Conservation (phyloP, 1,284 basidiomycete species). For the Farysia itapuensis region DNA sequence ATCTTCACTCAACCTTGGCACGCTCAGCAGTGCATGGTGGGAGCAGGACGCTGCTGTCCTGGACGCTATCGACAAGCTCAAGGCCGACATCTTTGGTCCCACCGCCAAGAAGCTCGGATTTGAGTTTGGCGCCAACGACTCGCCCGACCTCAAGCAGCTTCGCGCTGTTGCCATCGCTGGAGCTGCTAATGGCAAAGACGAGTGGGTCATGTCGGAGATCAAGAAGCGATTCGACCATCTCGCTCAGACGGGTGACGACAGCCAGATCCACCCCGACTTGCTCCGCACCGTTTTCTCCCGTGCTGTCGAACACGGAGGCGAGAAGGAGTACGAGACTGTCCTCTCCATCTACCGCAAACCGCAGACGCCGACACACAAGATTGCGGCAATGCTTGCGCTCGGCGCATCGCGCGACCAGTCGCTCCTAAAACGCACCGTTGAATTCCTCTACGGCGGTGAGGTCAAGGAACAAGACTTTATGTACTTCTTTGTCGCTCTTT, state of each 20-base stretch:
- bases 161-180: constrained; percentile 73
- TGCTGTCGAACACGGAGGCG: constrained; percentile 74
- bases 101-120: constrained; percentile 79
- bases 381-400: constrained; percentile 59
- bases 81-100: constrained; percentile 72
- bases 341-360: constrained; percentile 71
- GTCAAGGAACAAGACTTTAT: constrained; percentile 61
- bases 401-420: constrained; percentile 46
- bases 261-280: constrained; percentile 69
- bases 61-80: constrained; percentile 40
- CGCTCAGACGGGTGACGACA: constrained; percentile 74
- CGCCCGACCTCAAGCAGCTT: constrained; percentile 73
- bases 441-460: constrained; percentile 50
- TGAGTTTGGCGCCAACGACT: constrained; percentile 72
- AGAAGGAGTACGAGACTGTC: constrained; percentile 68
- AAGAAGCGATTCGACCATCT: constrained; percentile 74
- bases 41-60: constrained; percentile 71
- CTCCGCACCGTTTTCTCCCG: constrained; percentile 40
- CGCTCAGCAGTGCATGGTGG: constrained; percentile 73
- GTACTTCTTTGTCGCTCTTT: constrained; percentile 58
- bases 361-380: constrained; percentile 63
- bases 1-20: constrained; percentile 29
- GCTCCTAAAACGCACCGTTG: constrained; percentile 58
- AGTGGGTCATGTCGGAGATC: constrained; percentile 65
- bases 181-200: constrained; percentile 65